Conservation (phyloP, 177 flowering plant species). For the Vitis hybrid region DNA sequence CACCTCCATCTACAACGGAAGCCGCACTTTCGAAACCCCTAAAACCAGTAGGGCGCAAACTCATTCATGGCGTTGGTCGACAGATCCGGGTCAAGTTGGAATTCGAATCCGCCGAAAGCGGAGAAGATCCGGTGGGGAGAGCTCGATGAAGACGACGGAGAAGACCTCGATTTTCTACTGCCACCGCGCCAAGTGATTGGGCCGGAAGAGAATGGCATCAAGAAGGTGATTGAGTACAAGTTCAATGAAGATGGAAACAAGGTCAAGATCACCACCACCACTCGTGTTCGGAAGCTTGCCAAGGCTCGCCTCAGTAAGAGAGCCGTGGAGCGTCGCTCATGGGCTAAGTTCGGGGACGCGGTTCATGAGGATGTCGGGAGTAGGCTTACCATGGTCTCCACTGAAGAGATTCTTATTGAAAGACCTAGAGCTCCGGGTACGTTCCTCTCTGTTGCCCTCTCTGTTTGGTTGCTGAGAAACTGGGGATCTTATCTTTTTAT, state of each 20-base stretch:
- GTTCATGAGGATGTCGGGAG: constrained; percentile 64
- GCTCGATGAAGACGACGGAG: constrained; percentile 80
- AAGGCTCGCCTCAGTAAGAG: constrained; percentile 72
- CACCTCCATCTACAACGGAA: too few species aligned
- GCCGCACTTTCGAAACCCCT: too few species aligned
- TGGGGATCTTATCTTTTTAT: not conserved
- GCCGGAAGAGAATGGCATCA: constrained; percentile 78
- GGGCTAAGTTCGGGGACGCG: constrained; percentile 88
- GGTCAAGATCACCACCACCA: constrained; percentile 81
- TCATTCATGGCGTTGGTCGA: constrained; percentile 9
- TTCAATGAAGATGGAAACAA: constrained; percentile 74
- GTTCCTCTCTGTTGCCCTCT: not conserved
- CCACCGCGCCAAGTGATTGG: constrained; percentile 74
- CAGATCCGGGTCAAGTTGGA: constrained; percentile 6
- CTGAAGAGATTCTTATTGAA: constrained; percentile 76
- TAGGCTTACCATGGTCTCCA: constrained; percentile 84
- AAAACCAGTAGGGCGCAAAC: too few species aligned
- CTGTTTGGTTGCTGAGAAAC: not conserved
- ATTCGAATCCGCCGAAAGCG: constrained; percentile 5
- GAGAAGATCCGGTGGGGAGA: constrained; percentile 79
- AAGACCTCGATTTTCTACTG: constrained; percentile 65
- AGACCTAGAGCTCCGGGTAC: constrained; percentile 62
- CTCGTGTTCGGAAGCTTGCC: constrained; percentile 68
- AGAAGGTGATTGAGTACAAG: constrained; percentile 75
- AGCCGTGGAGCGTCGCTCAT: constrained; percentile 74